Evolutionary conservation across 768 basidiomycete species (phyloP).

Genomic region (Paxillus ammoniavirescens): DNA sequence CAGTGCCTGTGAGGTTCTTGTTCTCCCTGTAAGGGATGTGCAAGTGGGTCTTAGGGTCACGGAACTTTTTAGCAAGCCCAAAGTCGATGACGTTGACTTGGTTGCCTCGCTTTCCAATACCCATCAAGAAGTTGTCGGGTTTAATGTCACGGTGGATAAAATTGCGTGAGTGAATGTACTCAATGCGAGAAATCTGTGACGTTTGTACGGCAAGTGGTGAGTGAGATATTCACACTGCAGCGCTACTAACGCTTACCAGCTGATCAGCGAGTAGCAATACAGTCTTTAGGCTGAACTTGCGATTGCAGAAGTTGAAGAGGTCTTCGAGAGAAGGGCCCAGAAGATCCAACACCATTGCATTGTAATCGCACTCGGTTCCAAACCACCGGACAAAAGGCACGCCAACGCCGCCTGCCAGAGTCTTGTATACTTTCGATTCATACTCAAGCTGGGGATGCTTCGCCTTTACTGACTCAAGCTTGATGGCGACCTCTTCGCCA

Average conservation of each 20-base stretch:
- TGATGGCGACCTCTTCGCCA: conserved; percentile 99
- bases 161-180: conserved; percentile 99
- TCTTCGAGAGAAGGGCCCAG: conserved; percentile 91
- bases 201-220: conserved; percentile 5
- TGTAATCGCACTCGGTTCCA: conserved; percentile 97
- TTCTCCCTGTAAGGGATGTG: conserved; percentile 99
- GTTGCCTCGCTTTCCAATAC: conserved; percentile 98
- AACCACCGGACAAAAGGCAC: conserved; percentile 98
- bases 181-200: conserved; percentile 91
- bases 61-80: conserved; percentile 98
- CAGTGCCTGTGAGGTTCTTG: conserved; percentile 99
- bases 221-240: conserved; percentile 37
- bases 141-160: conserved; percentile 99
- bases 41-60: conserved; percentile 98
- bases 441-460: conserved; percentile 99
- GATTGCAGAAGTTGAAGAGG: conserved; percentile 93
- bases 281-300: conserved; percentile 97
- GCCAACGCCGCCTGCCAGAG: conserved; percentile 97
- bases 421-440: conserved; percentile 94
- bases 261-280: conserved; percentile 96
- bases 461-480: conserved; percentile 99
- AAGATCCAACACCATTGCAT: conserved; percentile 98
- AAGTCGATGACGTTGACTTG: conserved; percentile 99
- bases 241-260: conserved; percentile 53
- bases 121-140: conserved; percentile 99